Evolutionary conservation across 345 rosid genomes (phyloP).

Genomic region (Pseudoturritis turrita): DNA sequence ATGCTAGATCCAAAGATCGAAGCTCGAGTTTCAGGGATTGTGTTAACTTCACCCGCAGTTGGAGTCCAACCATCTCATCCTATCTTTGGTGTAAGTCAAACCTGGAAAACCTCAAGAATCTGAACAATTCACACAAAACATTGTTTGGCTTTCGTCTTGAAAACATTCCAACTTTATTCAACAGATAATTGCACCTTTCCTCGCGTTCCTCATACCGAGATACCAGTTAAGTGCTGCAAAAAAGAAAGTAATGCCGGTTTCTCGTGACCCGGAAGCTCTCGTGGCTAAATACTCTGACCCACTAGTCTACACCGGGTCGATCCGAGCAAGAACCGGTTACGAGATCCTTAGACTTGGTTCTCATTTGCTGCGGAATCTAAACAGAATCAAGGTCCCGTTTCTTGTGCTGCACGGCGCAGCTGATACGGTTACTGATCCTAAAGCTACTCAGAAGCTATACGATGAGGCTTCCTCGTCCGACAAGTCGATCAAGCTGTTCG

Average conservation of each 20-base stretch:
- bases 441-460: slow-evolving; percentile 58
- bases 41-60: slow-evolving; percentile 86
- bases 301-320: slow-evolving; percentile 73
- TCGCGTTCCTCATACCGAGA: slow-evolving; percentile 60
- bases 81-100: slow-evolving; percentile 47
- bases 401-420: slow-evolving; percentile 79
- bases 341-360: slow-evolving; percentile 73
- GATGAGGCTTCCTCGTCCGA: slow-evolving; percentile 63
- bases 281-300: slow-evolving; percentile 86
- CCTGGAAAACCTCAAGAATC: neutral
- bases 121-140: neutral
- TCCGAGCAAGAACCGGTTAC: slow-evolving; percentile 77
- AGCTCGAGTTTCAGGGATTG: slow-evolving; percentile 52
- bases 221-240: slow-evolving; percentile 71
- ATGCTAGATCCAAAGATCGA: slow-evolving; percentile 57
- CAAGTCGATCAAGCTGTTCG: slow-evolving; percentile 63
- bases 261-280: slow-evolving; percentile 79
- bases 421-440: slow-evolving; percentile 82
- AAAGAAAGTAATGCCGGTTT: slow-evolving; percentile 67
- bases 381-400: slow-evolving; percentile 60
- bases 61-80: slow-evolving; percentile 94
- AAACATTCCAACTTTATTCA: neutral
- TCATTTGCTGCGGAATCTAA: slow-evolving; percentile 55
- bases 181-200: slow-evolving; percentile 72
- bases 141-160: neutral